Evolutionary conservation across 352 stramenopile species (phyloP).

Genomic region (Chrysophaeum taylorii): DNA sequence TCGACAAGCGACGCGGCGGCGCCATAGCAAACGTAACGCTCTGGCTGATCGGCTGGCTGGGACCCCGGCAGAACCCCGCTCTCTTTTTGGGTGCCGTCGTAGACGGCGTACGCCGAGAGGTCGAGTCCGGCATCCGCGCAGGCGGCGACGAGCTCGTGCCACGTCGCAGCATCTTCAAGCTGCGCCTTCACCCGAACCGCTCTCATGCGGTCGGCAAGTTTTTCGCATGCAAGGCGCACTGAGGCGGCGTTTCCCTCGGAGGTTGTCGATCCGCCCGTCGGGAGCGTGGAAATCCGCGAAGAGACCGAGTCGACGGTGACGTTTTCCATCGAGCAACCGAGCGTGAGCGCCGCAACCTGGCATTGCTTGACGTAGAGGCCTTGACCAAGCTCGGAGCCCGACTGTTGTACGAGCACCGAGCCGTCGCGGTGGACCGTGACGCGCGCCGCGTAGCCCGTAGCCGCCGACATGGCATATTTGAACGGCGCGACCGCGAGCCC

Average conservation of each 20-base stretch:
- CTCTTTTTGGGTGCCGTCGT: too few relatives aligned
- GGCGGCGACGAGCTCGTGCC: slow-evolving; percentile 24
- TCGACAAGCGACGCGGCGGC: slow-evolving; percentile 39
- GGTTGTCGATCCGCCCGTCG: slow-evolving; percentile 46
- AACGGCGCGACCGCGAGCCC: slow-evolving; percentile 55
- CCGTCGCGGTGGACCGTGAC: slow-evolving; percentile 46
- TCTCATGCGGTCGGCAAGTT: slow-evolving; percentile 38
- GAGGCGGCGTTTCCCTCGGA: slow-evolving; percentile 42
- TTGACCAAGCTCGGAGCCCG: slow-evolving; percentile 49
- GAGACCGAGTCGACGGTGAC: slow-evolving; percentile 40
- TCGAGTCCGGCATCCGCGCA: slow-evolving; percentile 28
- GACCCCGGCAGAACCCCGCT: too few relatives aligned
- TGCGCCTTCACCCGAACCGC: slow-evolving; percentile 23
- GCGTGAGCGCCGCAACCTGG: slow-evolving; percentile 43
- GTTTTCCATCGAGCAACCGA: slow-evolving; percentile 37
- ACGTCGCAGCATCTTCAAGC: too few relatives aligned
- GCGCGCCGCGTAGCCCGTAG: slow-evolving; percentile 32
- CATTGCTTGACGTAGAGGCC: slow-evolving; percentile 56
- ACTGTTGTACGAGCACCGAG: slow-evolving; percentile 38
- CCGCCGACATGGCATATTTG: slow-evolving; percentile 44
- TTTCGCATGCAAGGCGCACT: slow-evolving; percentile 34
- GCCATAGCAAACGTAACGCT: slow-evolving; percentile 46
- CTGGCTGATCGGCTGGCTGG: too few relatives aligned
- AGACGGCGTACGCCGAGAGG: too few relatives aligned
- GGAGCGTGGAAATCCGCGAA: slow-evolving; percentile 45